These are phyloP conservation scores for Boletus semigastroideus DNA, from an alignment of 1,284 basidiomycete species.

Conservation along the genomic window DNA sequence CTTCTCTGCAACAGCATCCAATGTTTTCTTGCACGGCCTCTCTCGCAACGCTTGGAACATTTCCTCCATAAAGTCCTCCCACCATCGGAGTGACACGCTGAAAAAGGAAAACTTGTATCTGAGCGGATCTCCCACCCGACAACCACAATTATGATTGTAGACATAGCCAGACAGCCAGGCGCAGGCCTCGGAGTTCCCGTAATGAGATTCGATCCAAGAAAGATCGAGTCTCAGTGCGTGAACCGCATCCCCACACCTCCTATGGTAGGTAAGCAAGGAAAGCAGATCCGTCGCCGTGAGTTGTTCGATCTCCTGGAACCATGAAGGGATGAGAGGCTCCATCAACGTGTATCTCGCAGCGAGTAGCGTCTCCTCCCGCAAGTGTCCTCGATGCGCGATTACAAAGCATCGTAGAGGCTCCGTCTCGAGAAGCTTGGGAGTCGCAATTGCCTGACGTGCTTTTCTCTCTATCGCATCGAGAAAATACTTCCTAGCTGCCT, in stretches of 20 bases:
- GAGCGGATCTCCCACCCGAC: too few relatives aligned
- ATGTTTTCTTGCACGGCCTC: conserved; percentile 9
- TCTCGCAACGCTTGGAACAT: not conserved
- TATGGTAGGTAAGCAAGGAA: conserved; percentile 2
- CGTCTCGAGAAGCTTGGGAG: not conserved
- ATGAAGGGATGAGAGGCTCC: not conserved
- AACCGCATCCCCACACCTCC: not conserved
- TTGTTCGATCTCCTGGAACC: not conserved
- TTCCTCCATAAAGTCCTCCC: conserved; percentile 2
- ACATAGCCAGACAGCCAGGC: not conserved
- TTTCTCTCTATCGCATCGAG: not conserved
- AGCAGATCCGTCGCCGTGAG: not conserved
- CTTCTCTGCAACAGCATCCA: not conserved
- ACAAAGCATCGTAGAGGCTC: not conserved
- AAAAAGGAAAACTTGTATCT: not conserved
- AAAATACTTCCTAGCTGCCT: not conserved
- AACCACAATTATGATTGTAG: not conserved
- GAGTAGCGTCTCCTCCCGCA: not conserved
- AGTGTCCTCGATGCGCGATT: not conserved
- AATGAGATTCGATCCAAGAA: not conserved
- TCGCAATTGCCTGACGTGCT: not conserved
- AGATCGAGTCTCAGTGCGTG: not conserved
- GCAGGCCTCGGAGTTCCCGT: not conserved
- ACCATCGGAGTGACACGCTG: conserved; percentile 7
- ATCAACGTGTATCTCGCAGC: not conserved